phyloP scores from a whole-genome alignment of 2,329 filamentous ascomycete species.

The Ploettnerulaceae sp. region DNA sequence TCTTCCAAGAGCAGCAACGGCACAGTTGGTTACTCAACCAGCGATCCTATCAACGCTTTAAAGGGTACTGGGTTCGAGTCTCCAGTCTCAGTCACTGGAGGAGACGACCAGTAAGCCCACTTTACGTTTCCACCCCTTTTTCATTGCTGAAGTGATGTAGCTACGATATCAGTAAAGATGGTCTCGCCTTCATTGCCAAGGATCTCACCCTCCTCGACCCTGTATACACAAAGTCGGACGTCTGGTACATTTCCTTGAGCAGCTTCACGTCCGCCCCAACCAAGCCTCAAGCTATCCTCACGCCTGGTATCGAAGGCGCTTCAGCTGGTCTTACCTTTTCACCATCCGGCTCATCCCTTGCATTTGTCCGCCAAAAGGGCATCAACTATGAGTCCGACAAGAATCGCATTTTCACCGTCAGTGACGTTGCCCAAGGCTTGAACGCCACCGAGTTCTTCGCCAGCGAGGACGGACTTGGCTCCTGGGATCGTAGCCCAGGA shows the following conservation, averaged over 20 bases:
- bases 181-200: conserved; percentile 24
- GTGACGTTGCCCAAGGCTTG: conserved; percentile 50
- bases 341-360: conserved; percentile 60
- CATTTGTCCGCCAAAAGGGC: conserved; percentile 71
- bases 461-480: conserved; percentile 53
- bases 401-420: conserved; percentile 58
- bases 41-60: conserved; percentile 26
- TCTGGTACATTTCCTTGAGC: conserved; percentile 25
- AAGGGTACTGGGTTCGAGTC: conserved; percentile 27
- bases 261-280: conserved; percentile 22
- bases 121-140: neutral
- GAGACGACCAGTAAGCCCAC: conserved; percentile 19
- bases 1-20: conserved; percentile 11
- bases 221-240: conserved; percentile 26
- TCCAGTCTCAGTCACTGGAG: conserved; percentile 22
- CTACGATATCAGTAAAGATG: conserved; percentile 20
- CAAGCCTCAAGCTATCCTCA: conserved; percentile 16
- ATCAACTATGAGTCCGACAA: conserved; percentile 77
- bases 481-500: conserved; percentile 54
- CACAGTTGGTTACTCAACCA: conserved; percentile 18
- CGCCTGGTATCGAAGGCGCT: conserved; percentile 24
- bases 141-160: conserved; percentile 12
- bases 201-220: conserved; percentile 22
- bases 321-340: conserved; percentile 59
- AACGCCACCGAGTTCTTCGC: conserved; percentile 56